These are phyloP conservation scores for Xylariomycetidae sp. DNA, from an alignment of 2,329 filamentous ascomycete species.

Conservation along the genomic window DNA sequence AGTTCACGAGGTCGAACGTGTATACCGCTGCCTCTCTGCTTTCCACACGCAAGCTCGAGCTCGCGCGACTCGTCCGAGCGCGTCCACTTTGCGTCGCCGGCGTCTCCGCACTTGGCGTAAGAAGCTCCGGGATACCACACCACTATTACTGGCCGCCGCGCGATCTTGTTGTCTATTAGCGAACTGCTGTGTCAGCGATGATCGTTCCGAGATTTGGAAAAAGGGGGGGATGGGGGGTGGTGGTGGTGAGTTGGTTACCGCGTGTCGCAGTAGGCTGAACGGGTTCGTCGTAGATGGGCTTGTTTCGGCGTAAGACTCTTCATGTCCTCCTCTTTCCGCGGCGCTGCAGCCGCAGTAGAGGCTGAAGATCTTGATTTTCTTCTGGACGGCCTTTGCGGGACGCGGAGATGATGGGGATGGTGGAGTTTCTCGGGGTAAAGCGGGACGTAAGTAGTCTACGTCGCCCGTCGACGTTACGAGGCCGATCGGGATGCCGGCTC, in stretches of 20 bases:
- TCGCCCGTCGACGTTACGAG: slow-evolving; percentile 12
- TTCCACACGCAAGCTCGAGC: slow-evolving; percentile 38
- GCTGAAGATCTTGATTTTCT: slow-evolving; percentile 35
- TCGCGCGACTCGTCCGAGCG: slow-evolving; percentile 29
- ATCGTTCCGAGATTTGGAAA: too few species aligned
- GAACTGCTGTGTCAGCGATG: too few species aligned
- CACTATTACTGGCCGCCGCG: slow-evolving; percentile 47
- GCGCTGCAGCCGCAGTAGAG: slow-evolving; percentile 44
- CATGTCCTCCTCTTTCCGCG: slow-evolving; percentile 43
- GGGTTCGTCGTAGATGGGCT: slow-evolving; percentile 43
- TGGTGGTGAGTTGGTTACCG: too few species aligned
- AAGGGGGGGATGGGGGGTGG: too few species aligned
- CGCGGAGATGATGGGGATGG: slow-evolving; percentile 25
- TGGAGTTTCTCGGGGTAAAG: slow-evolving; percentile 29
- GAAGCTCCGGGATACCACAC: slow-evolving; percentile 41
- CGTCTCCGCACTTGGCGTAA: slow-evolving; percentile 33
- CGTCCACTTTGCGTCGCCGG: slow-evolving; percentile 37
- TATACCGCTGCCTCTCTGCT: slow-evolving; percentile 46
- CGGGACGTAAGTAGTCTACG: slow-evolving; percentile 39
- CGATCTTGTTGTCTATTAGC: slow-evolving; percentile 40
- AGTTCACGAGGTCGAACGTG: slow-evolving; percentile 35
- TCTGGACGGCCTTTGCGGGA: slow-evolving; percentile 35
- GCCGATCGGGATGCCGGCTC: slow-evolving; percentile 11
- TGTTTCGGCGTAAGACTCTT: slow-evolving; percentile 40
- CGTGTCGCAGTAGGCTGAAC: slow-evolving; percentile 44